Evolutionary conservation across 1,139 yeast species (phyloP).

Genomic region (Candida pseudoviswanathii): DNA sequence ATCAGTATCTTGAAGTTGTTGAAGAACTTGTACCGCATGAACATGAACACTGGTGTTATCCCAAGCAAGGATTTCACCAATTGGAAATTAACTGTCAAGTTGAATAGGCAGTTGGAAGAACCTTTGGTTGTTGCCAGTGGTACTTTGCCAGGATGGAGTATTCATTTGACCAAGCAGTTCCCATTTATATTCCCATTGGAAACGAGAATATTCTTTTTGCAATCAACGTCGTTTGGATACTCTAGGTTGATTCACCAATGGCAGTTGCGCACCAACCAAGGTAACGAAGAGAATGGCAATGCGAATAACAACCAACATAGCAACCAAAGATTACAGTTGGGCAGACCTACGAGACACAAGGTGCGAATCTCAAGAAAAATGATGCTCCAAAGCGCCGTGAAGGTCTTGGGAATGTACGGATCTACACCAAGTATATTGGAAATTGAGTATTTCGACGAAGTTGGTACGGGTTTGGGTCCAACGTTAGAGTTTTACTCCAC

Average conservation of each 20-base stretch:
- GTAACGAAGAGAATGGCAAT: conserved; percentile 25
- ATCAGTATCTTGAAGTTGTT: conserved; percentile 57
- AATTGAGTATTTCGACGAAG: conserved; percentile 88
- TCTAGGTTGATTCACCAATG: conserved; percentile 81
- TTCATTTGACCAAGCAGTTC: conserved; percentile 67
- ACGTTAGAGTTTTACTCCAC: conserved; percentile 88
- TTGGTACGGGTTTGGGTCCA: conserved; percentile 96
- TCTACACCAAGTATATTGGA: conserved; percentile 80
- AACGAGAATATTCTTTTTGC: conserved; percentile 75
- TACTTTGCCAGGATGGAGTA: conserved; percentile 83
- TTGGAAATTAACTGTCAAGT: conserved; percentile 82
- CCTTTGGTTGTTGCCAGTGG: conserved; percentile 89
- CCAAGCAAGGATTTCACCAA: conserved; percentile 61
- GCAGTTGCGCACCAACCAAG: conserved; percentile 59
- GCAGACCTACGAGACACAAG: conserved; percentile 80
- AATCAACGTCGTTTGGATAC: conserved; percentile 90
- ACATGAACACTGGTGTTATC: conserved; percentile 29
- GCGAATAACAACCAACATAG: conserved; percentile 7
- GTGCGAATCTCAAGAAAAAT: conserved; percentile 74
- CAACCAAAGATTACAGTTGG: conserved; percentile 50
- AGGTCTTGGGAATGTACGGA: conserved; percentile 77
- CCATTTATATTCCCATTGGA: conserved; percentile 88
- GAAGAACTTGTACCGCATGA: conserved; percentile 53
- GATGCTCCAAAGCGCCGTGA: conserved; percentile 76
- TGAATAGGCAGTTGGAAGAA: conserved; percentile 87